A percentile compares a stretch with the other conserved stretches of the same genome.
Conservation (phyloP, 2,329 filamentous ascomycete species). For the Blastomyces emzantsi region DNA sequence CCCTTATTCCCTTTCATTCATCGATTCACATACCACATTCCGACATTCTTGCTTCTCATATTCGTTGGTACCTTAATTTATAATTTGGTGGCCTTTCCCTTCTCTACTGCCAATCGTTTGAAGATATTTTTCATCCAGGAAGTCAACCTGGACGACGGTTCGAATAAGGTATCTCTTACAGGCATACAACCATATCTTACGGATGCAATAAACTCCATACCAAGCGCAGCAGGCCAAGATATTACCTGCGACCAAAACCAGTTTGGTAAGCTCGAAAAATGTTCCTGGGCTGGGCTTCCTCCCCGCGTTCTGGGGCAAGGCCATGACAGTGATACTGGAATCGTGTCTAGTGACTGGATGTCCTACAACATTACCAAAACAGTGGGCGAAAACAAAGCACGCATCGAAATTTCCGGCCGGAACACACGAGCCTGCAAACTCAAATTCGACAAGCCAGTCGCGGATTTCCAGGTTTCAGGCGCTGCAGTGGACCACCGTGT, state of each 20-base stretch:
- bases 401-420: conserved; percentile 57
- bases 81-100: conserved; percentile 80
- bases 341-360: conserved; percentile 52
- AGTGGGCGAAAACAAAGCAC: conserved; percentile 41
- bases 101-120: conserved; percentile 66
- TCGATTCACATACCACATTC: conserved; percentile 73
- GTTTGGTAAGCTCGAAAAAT: conserved; percentile 45
- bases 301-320: conserved; percentile 52
- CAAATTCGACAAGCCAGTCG: conserved; percentile 59
- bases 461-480: conserved; percentile 54
- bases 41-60: conserved; percentile 63
- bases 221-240: conserved; percentile 57
- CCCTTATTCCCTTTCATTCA: conserved; percentile 80
- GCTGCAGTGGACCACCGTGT: conserved; percentile 53
- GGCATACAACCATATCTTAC: conserved; percentile 61
- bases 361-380: conserved; percentile 51
- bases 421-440: conserved; percentile 75
- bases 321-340: conserved; percentile 34
- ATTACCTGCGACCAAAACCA: conserved; percentile 44
- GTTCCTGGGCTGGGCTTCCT: conserved; percentile 60
- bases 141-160: conserved; percentile 64
- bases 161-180: conserved; percentile 58
- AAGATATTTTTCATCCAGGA: conserved; percentile 83
- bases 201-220: conserved; percentile 58
- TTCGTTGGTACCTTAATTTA: conserved; percentile 71